Percentiles rank a stretch among this genome's conserved stretches.
Evolutionary conservation across 305 asterid species (phyloP).

Genomic region (Fraxinus sp.): DNA sequence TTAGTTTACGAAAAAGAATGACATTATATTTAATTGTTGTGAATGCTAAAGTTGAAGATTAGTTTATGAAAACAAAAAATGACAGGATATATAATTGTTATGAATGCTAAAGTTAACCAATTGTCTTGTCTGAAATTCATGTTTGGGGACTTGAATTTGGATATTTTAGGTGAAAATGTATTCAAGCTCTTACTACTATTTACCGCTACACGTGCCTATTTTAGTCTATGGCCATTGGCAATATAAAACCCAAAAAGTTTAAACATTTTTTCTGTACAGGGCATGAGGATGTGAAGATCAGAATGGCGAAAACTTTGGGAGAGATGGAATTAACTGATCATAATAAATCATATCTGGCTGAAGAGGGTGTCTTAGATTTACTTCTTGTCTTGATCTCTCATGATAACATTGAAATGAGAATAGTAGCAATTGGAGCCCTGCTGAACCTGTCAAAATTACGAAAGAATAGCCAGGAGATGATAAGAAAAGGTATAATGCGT

Average conservation of each 20-base stretch:
- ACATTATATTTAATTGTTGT: background rate
- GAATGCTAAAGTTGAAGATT: background rate
- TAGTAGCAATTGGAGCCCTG: conserved; percentile 49
- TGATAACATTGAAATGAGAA: conserved; percentile 45
- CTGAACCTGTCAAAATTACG: conserved; percentile 53
- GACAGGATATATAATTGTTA: background rate
- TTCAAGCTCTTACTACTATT: background rate
- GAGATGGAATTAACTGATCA: conserved; percentile 70
- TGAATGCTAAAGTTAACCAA: background rate
- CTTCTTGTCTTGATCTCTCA: conserved; percentile 48
- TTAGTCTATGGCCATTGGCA: background rate
- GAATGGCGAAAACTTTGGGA: conserved; percentile 59
- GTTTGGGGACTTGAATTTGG: background rate
- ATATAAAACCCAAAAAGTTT: background rate
- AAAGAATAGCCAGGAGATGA: conserved; percentile 56
- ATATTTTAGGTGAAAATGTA: background rate
- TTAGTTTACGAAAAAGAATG: background rate
- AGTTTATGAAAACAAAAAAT: background rate
- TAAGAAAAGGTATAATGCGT: conserved; percentile 49
- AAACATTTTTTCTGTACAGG: conserved; percentile 36
- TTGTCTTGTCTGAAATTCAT: background rate
- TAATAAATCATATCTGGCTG: conserved; percentile 50
- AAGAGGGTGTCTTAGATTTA: conserved; percentile 53
- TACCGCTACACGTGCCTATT: background rate
- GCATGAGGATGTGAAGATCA: conserved; percentile 51